Evolutionary conservation across 768 basidiomycete species (phyloP).

Genomic region (Lactarius trivialis): DNA sequence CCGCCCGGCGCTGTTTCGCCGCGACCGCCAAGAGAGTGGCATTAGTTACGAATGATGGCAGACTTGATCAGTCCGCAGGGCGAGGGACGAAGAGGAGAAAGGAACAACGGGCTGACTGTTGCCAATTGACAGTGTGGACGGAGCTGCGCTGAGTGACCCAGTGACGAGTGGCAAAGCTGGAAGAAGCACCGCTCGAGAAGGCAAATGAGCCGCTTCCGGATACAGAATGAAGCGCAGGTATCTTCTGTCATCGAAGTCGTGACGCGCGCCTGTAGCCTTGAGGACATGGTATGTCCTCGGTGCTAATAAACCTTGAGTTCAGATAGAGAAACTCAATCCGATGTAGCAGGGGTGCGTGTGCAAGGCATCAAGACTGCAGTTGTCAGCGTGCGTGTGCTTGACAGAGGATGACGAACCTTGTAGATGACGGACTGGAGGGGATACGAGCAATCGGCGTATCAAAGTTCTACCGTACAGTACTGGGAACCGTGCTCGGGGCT

Average conservation of each 20-base stretch:
- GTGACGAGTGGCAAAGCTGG: conserved; percentile 1
- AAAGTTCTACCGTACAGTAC: not conserved
- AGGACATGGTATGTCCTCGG: not conserved
- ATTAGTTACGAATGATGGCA: not conserved
- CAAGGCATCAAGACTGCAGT: not conserved
- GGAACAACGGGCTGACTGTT: not conserved
- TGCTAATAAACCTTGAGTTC: not conserved
- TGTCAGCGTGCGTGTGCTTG: not conserved
- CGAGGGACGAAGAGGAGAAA: not conserved
- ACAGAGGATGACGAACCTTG: not conserved
- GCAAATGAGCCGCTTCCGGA: not conserved
- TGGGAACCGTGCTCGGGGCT: not conserved
- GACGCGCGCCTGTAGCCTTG: not conserved
- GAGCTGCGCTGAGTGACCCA: not conserved
- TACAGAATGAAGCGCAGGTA: not conserved
- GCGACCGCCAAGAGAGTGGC: not conserved
- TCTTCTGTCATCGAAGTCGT: not conserved
- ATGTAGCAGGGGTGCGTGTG: not conserved
- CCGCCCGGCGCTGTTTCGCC: not conserved
- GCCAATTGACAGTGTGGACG: not conserved
- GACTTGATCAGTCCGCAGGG: not conserved
- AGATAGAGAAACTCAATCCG: not conserved
- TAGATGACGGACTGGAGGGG: not conserved
- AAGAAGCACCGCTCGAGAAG: not conserved
- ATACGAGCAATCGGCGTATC: not conserved